These are phyloP conservation scores for Malus domestica DNA, from an alignment of 306 rosid genomes.

Conservation along the genomic window DNA sequence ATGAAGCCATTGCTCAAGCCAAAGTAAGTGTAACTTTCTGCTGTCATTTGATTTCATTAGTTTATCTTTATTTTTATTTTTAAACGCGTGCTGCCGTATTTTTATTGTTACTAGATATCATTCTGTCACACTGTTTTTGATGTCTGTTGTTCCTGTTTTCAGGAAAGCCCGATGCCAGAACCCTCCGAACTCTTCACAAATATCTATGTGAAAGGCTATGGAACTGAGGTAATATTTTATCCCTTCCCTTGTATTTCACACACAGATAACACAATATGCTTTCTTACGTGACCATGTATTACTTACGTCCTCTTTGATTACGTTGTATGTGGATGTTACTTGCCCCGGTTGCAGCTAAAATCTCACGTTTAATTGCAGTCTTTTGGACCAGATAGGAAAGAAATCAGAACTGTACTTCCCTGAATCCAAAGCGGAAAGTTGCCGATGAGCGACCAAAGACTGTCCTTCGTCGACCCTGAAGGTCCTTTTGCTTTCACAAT, in stretches of 20 bases:
- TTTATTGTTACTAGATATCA: background rate
- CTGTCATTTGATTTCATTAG: background rate
- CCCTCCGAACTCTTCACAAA: constrained; percentile 63
- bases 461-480: background rate
- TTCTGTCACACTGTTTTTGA: constrained; percentile 4
- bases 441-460: background rate
- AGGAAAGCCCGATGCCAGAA: constrained; percentile 85
- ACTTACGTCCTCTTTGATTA: background rate
- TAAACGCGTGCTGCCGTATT: background rate
- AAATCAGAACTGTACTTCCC: constrained; percentile 57
- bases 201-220: constrained; percentile 58
- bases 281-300: background rate
- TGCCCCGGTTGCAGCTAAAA: background rate
- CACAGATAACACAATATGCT: background rate
- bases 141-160: constrained; percentile 23
- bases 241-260: background rate
- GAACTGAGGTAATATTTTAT: constrained; percentile 53
- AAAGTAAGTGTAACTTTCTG: constrained; percentile 48
- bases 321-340: background rate
- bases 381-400: constrained; percentile 79
- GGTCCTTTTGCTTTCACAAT: background rate
- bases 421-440: constrained; percentile 14
- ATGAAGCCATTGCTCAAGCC: constrained; percentile 88
- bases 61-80: background rate
- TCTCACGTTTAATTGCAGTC: constrained; percentile 39